These are phyloP conservation scores for Heliamphora exappendiculata DNA, from an alignment of 148 eudicot genomes.

Conservation along the genomic window DNA sequence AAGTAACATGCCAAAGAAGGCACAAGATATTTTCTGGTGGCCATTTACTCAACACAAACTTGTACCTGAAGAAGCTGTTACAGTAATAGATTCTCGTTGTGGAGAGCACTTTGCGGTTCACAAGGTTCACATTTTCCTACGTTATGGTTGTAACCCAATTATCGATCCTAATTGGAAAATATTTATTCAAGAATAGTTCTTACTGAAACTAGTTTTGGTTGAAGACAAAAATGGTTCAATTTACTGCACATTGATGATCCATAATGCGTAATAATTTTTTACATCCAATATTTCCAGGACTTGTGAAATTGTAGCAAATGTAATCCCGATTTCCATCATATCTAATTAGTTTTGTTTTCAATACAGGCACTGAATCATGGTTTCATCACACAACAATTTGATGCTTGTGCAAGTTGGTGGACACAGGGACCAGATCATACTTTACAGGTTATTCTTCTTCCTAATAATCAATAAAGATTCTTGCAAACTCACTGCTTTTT, in stretches of 20 bases:
- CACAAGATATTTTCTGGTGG: slow-evolving; percentile 86
- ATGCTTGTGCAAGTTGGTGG: slow-evolving; percentile 99
- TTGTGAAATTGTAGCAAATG: not conserved
- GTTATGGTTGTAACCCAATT: not conserved
- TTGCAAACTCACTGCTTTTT: not conserved
- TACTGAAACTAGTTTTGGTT: not conserved
- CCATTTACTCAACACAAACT: slow-evolving; percentile 96
- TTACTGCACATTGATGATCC: not conserved
- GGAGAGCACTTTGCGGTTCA: slow-evolving; percentile 86
- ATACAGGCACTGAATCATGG: slow-evolving; percentile 32
- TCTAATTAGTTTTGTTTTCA: slow-evolving; percentile 6
- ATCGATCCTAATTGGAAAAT: not conserved
- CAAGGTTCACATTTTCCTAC: slow-evolving; percentile 43
- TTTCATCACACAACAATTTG: slow-evolving; percentile 70
- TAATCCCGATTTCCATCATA: not conserved
- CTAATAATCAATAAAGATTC: not conserved
- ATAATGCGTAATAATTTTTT: not conserved
- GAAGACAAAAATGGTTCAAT: not conserved
- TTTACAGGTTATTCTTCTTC: slow-evolving; percentile 65
- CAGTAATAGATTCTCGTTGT: slow-evolving; percentile 92
- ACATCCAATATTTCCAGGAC: not conserved
- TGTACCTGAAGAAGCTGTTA: slow-evolving; percentile 63
- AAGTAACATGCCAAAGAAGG: slow-evolving; percentile 63
- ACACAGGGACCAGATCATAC: slow-evolving; percentile 87
- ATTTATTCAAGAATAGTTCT: not conserved